These are phyloP conservation scores for Phytophthora syringae DNA, from an alignment of 352 stramenopile genomes.

Conservation along the genomic window DNA sequence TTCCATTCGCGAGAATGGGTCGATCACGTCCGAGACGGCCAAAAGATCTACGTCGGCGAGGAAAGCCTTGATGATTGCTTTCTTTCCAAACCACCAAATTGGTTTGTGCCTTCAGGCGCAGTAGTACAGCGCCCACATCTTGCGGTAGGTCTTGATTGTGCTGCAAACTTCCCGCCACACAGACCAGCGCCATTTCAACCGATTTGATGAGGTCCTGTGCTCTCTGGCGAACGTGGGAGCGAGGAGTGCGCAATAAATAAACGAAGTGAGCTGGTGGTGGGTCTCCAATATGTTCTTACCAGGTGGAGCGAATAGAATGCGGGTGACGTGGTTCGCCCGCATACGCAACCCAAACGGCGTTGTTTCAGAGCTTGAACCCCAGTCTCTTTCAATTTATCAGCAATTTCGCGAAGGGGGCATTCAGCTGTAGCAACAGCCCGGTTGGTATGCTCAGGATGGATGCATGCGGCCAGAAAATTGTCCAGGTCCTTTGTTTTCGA, in stretches of 20 bases:
- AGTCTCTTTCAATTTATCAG: conserved; percentile 9
- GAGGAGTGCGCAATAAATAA: conserved; percentile 7
- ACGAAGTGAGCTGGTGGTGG: conserved; percentile 9
- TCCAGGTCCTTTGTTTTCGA: conserved; percentile 6
- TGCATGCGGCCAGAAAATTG: conserved; percentile 7
- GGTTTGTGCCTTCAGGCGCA: conserved; percentile 7
- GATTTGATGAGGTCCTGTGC: conserved; percentile 5
- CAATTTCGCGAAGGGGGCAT: conserved; percentile 10
- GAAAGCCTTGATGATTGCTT: conserved; percentile 14
- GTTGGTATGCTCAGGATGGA: conserved; percentile 13
- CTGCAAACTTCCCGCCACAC: conserved; percentile 9
- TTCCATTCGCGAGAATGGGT: conserved; percentile 16
- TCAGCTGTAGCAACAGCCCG: conserved; percentile 22
- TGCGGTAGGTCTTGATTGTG: conserved; percentile 1
- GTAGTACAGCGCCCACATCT: neutral
- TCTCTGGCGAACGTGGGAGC: neutral
- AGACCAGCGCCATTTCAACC: conserved; percentile 9
- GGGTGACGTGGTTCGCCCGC: conserved; percentile 24
- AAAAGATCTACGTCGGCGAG: neutral
- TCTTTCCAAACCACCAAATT: neutral
- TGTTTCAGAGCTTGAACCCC: conserved; percentile 7
- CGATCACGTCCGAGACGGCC: neutral
- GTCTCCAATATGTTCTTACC: conserved; percentile 6
- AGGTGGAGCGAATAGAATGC: conserved; percentile 13
- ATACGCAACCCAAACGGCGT: conserved; percentile 15